Evolutionary conservation across 139 green algal species (phyloP).

Genomic region (Ostreobium quekettii): DNA sequence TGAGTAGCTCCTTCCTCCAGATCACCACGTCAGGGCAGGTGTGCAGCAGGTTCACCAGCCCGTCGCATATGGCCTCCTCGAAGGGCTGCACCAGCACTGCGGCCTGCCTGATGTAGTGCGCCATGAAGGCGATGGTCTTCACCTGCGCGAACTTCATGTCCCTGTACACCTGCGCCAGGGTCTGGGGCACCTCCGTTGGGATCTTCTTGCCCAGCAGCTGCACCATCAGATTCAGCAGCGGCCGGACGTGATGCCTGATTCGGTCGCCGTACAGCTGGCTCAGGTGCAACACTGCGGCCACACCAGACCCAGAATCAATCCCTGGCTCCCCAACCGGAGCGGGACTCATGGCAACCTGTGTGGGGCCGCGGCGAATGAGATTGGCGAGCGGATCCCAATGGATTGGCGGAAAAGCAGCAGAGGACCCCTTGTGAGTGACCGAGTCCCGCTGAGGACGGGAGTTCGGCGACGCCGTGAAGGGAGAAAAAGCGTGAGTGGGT

Average conservation of each 20-base stretch:
- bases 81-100: conserved; percentile 32
- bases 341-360: neutral
- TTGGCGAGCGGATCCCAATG: too few species aligned
- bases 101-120: conserved; percentile 21
- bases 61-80: conserved; percentile 32
- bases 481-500: too few species aligned
- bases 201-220: conserved; percentile 34
- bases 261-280: conserved; percentile 11
- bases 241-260: conserved; percentile 20
- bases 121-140: conserved; percentile 42
- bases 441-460: too few species aligned
- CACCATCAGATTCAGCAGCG: conserved; percentile 24
- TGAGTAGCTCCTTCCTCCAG: conserved; percentile 76
- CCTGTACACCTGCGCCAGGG: conserved; percentile 16
- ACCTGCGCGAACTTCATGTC: conserved; percentile 20
- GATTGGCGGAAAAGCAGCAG: conserved; percentile 23
- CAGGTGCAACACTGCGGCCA: neutral
- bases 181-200: conserved; percentile 21
- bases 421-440: too few species aligned
- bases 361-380: conserved; percentile 28
- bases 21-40: conserved; percentile 58
- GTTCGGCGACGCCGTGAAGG: too few species aligned
- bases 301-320: conserved; percentile 13
- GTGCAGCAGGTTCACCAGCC: conserved; percentile 41
- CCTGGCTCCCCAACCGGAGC: neutral